Conservation (phyloP, 2,329 filamentous ascomycete genomes). For the Diaporthe vaccinii region DNA sequence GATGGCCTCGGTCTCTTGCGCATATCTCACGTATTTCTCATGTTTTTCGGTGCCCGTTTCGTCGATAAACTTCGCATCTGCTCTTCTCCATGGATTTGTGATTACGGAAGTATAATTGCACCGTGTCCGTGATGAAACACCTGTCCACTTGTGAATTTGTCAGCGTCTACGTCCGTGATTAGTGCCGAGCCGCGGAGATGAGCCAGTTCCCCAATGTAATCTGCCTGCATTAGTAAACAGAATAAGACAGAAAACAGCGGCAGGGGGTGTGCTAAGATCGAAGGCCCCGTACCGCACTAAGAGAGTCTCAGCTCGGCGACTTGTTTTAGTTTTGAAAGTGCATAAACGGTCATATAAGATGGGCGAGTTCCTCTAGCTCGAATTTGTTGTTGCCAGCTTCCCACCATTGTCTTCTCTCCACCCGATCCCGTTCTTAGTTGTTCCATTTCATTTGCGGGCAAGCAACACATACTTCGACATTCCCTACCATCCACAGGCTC, state of each 20-base stretch:
- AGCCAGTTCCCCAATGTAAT: not conserved
- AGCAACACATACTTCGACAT: not conserved
- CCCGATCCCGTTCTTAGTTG: not conserved
- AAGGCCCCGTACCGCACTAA: not conserved
- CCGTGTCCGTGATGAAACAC: not conserved
- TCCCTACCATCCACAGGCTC: not conserved
- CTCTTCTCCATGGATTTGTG: not conserved
- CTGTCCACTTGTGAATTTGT: not conserved
- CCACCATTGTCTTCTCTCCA: not conserved
- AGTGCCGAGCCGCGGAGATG: not conserved
- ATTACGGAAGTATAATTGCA: slow-evolving; percentile 1
- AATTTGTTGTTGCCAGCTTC: not conserved
- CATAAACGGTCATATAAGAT: not conserved
- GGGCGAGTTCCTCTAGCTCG: not conserved
- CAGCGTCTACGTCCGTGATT: slow-evolving; percentile 7
- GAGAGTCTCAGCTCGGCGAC: not conserved
- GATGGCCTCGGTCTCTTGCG: not conserved
- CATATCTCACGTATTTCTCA: not conserved
- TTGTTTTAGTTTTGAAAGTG: not conserved
- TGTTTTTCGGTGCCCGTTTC: not conserved
- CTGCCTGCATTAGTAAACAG: not conserved
- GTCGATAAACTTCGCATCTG: not conserved
- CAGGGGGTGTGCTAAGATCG: not conserved
- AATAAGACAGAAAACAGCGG: not conserved
- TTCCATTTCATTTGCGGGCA: not conserved